phyloP scores from a whole-genome alignment of 2,329 filamentous ascomycete species.

The Paecilomyces dactylethromorphus region DNA sequence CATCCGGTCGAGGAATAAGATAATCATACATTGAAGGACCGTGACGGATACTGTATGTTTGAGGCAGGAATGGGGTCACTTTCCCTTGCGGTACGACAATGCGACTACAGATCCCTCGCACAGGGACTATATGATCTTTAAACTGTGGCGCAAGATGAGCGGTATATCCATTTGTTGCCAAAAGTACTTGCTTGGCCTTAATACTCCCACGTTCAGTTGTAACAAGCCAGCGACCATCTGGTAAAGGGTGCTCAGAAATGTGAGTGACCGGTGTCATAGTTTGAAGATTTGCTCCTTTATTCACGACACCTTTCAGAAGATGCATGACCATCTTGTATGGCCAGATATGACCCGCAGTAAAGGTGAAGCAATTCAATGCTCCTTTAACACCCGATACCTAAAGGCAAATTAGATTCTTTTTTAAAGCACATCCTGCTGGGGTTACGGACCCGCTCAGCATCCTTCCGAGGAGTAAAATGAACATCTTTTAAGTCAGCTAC shows the following conservation, averaged over 20 bases:
- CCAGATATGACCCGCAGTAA: conserved; percentile 28
- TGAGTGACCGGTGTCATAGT: conserved; percentile 43
- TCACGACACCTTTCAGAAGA: conserved; percentile 52
- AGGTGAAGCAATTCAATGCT: conserved; percentile 27
- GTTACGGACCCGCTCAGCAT: conserved; percentile 20
- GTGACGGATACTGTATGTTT: conserved; percentile 54
- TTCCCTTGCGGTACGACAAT: conserved; percentile 19
- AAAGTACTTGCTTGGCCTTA: conserved; percentile 57
- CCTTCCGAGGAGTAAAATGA: conserved; percentile 16
- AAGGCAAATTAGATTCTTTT: background rate
- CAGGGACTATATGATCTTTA: conserved; percentile 66
- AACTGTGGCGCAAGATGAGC: conserved; percentile 66
- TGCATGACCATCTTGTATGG: conserved; percentile 78
- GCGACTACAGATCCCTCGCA: conserved; percentile 50
- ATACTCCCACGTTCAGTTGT: conserved; percentile 65
- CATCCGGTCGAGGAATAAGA: conserved; percentile 51
- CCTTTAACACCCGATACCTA: conserved; percentile 30
- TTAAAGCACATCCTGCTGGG: background rate
- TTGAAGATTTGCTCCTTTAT: conserved; percentile 44
- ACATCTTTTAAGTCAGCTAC: conserved; percentile 25
- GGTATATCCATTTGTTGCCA: conserved; percentile 81
- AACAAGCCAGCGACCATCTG: conserved; percentile 49
- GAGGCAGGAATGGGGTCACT: conserved; percentile 22
- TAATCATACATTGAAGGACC: conserved; percentile 31
- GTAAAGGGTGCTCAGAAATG: conserved; percentile 17